phyloP scores from a whole-genome alignment of 192 early-diverging fungal genomes.

The Backusella morwellensis region DNA sequence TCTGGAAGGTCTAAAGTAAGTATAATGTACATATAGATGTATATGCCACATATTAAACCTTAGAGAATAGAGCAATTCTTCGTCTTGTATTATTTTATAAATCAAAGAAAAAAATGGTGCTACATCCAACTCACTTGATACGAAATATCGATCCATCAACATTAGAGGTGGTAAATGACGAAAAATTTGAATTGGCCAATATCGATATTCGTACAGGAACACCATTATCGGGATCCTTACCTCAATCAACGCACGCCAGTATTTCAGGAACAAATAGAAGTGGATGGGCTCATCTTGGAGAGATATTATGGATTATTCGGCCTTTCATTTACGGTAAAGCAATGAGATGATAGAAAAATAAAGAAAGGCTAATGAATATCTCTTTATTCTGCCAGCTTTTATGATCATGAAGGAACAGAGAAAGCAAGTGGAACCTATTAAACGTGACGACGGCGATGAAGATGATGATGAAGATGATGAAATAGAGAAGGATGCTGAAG shows the following conservation, averaged over 20 bases:
- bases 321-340: constrained; percentile 26
- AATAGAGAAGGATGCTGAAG: constrained; percentile 6
- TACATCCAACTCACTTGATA: constrained; percentile 21
- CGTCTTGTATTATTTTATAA: constrained; percentile 8
- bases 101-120: constrained; percentile 7
- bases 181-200: constrained; percentile 9
- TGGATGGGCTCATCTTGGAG: constrained; percentile 9
- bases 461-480: not conserved
- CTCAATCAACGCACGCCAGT: not conserved
- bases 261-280: not conserved
- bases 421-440: not conserved
- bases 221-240: not conserved
- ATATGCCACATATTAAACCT: not conserved
- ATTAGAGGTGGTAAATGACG: constrained; percentile 11
- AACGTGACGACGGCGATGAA: not conserved
- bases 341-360: not conserved
- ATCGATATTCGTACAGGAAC: constrained; percentile 25
- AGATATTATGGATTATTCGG: constrained; percentile 22
- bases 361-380: not conserved
- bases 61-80: constrained; percentile 14
- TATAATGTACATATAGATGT: not conserved
- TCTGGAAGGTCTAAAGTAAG: constrained; percentile 25
- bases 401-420: constrained; percentile 12
- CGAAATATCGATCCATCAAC: constrained; percentile 24
- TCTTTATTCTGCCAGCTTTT: not conserved